Base-by-base conservation (phyloP, 2,329 filamentous ascomycete species). In the Colletotrichum abscissum region DNA sequence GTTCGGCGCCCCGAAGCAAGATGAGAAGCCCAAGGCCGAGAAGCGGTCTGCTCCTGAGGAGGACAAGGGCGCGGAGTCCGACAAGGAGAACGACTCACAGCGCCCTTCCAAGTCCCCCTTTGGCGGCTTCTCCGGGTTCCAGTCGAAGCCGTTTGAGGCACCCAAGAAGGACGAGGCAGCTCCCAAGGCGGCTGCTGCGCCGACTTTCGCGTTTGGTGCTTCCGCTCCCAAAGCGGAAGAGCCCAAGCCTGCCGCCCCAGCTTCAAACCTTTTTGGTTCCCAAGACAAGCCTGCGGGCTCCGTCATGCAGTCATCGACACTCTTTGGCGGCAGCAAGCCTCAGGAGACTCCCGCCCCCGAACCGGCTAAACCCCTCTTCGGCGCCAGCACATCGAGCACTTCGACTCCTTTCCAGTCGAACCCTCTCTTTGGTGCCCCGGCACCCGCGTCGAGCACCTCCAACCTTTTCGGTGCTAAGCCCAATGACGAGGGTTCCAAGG, bases 31-130 rank as follows among this genome's bases (percentile, higher is more conserved):
- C 2, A 76, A 75, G 63, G 73, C 75, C 28, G 69, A 76, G 5
- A 78, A 80, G 19, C 67, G 59, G 6, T 57, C 63, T 28, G 46
- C 62, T 46, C 26, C 56, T 8, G 79, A 80, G 16, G 74, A 76
- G 24, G 78, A 79, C 59, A 81, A 83, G 75, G 78, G 81, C 55
- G 78, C 78, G 54, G 84, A 86, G 76, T 86, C 84, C 11, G 84
- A 86, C 76, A 86, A 86, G 78, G 84, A 86, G 77, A 86, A 86
- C 62, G 82, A 82, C 70, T 80, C 81, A 7, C 78, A 82, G 66
- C 78, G 80, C 42, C 67, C 81, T 55, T 83, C 82, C 64, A 83
- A 82, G 76, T 75, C 74, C 1, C 30, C 58, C 16, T 75, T 75
- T 26, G 74, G 64, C 28, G 73, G 74, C 14, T 78, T 78, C 24